phyloP scores from a whole-genome alignment of 495 filamentous ascomycete species.

The Neurospora sublineolata region DNA sequence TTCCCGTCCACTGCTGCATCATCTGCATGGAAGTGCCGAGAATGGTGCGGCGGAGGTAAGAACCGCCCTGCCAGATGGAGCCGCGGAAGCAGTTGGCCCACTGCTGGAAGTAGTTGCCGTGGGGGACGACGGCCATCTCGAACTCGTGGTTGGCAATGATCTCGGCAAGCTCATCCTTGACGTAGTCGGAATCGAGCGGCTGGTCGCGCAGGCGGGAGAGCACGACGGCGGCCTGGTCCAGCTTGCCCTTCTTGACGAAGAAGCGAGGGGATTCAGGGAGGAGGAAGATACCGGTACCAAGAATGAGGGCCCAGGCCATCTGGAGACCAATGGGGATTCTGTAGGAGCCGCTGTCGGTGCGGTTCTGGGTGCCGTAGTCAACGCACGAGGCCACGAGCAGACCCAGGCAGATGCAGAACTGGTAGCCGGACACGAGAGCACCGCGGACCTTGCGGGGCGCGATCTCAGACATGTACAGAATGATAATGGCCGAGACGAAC shows the following conservation, averaged over 20 bases:
- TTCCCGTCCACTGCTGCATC: slow-evolving; percentile 53
- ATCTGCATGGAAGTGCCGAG: slow-evolving; percentile 62
- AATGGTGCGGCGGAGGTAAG: slow-evolving; percentile 58
- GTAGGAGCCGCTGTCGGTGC: slow-evolving; percentile 53
- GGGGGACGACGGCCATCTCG: slow-evolving; percentile 52
- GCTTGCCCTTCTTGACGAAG: slow-evolving; percentile 57
- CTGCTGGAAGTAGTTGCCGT: slow-evolving; percentile 47
- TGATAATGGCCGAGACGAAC: slow-evolving; percentile 61
- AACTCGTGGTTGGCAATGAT: slow-evolving; percentile 75
- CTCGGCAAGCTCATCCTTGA: slow-evolving; percentile 61
- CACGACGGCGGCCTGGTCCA: slow-evolving; percentile 47
- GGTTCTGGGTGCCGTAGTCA: slow-evolving; percentile 57
- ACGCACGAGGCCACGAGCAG: slow-evolving; percentile 61
- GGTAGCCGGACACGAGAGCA: slow-evolving; percentile 62
- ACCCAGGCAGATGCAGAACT: slow-evolving; percentile 65
- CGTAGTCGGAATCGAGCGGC: slow-evolving; percentile 46
- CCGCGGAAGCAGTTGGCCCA: slow-evolving; percentile 57
- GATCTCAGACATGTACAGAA: slow-evolving; percentile 64
- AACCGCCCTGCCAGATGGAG: slow-evolving; percentile 36
- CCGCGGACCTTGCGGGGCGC: slow-evolving; percentile 56
- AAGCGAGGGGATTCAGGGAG: slow-evolving; percentile 71
- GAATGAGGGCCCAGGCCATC: slow-evolving; percentile 56
- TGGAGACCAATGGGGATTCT: slow-evolving; percentile 62
- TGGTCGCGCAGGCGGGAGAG: slow-evolving; percentile 58
- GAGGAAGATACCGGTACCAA: slow-evolving; percentile 45